Evolutionary conservation across 495 filamentous ascomycete species (phyloP).

Genomic region (Chaetomium cochliodes): DNA sequence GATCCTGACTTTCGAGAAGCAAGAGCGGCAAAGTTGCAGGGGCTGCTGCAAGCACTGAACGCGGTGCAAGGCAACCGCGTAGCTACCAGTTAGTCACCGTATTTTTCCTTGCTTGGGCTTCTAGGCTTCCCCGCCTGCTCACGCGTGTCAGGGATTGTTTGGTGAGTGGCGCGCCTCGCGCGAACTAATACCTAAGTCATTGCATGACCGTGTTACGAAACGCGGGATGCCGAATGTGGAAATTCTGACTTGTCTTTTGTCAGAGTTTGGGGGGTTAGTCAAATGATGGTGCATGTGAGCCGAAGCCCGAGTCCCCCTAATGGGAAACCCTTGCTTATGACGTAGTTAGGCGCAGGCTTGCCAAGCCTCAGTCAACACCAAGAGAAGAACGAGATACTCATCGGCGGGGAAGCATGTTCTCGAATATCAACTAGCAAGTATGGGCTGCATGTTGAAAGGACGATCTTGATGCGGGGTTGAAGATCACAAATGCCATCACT

Average conservation of each 20-base stretch:
- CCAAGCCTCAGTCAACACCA: background rate
- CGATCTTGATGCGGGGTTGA: too few species aligned
- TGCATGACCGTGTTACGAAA: constrained; percentile 1
- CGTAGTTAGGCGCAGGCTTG: background rate
- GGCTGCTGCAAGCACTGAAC: background rate
- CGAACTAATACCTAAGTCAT: background rate
- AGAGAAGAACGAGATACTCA: background rate
- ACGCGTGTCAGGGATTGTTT: background rate
- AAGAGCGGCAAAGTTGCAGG: constrained; percentile 14
- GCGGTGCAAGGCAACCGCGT: constrained; percentile 21
- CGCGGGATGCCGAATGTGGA: constrained; percentile 2
- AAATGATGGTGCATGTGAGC: constrained; percentile 3
- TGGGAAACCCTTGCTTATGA: background rate
- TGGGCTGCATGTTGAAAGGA: too few species aligned
- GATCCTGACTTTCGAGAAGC: constrained; percentile 3
- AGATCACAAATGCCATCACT: too few species aligned
- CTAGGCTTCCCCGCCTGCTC: background rate
- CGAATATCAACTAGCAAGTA: too few species aligned
- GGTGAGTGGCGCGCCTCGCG: background rate
- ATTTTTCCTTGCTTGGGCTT: background rate
- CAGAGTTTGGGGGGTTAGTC: background rate
- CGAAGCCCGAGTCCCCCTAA: background rate
- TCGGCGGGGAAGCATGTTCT: background rate
- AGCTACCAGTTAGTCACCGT: constrained; percentile 13
- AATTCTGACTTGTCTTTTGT: constrained; percentile 1